Evolutionary conservation across 495 filamentous ascomycete genomes (phyloP).

Genomic region (Rhypophila decipiens): DNA sequence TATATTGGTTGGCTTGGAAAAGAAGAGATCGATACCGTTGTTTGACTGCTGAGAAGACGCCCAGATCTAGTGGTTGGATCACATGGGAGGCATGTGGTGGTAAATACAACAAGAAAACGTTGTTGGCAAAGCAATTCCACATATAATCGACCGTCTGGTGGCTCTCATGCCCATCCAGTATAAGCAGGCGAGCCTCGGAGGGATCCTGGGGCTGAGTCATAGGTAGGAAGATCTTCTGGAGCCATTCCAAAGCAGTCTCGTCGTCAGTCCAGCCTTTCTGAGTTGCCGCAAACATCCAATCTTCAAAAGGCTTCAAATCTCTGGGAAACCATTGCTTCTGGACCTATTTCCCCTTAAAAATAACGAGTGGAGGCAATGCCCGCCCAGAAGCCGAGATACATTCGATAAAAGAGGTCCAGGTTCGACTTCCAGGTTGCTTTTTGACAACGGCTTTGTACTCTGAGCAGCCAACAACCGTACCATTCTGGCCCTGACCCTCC

Average conservation of each 20-base stretch:
- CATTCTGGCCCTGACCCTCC: neutral
- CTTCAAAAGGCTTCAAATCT: neutral
- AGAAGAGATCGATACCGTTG: neutral
- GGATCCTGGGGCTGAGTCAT: neutral
- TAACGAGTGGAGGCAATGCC: neutral
- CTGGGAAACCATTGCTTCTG: neutral
- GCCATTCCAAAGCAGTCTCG: neutral
- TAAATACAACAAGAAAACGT: neutral
- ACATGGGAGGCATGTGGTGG: neutral
- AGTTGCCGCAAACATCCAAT: neutral
- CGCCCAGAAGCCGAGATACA: constrained; percentile 2
- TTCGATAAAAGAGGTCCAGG: constrained; percentile 3
- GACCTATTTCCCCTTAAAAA: constrained; percentile 7
- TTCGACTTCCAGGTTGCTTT: neutral
- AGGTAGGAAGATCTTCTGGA: neutral
- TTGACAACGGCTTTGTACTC: neutral
- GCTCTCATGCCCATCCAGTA: neutral
- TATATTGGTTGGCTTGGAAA: neutral
- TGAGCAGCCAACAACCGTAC: neutral
- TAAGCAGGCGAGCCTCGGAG: neutral
- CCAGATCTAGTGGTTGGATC: neutral
- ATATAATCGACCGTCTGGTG: neutral
- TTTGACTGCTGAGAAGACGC: neutral
- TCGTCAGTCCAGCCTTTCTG: neutral
- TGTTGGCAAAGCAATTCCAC: neutral